Percentiles rank a stretch among this genome's conserved stretches.
phyloP scores from a whole-genome alignment of 768 basidiomycete species.

The Kwoniella sp. region DNA sequence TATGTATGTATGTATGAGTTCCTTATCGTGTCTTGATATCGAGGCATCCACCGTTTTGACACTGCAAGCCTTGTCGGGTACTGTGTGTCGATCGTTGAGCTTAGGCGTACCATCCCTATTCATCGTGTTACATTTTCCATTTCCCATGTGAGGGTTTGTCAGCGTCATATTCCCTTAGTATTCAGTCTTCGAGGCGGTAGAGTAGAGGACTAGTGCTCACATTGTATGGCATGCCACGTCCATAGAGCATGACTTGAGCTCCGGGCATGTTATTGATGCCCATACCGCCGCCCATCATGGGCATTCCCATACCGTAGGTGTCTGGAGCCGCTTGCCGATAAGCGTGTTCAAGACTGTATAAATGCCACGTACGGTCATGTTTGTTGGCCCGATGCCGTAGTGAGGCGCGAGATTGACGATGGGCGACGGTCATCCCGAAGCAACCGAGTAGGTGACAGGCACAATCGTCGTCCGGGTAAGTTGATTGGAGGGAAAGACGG shows the following conservation, averaged over 20 bases:
- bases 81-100: neutral
- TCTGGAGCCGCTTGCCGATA: conserved; percentile 47
- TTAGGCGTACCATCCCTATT: conserved; percentile 23
- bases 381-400: too few species aligned
- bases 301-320: conserved; percentile 43
- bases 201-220: too few species aligned
- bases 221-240: conserved; percentile 35
- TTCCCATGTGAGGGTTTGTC: too few species aligned
- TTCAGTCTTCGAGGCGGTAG: too few species aligned
- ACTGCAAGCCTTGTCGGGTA: neutral
- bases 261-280: conserved; percentile 47
- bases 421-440: neutral
- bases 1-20: too few species aligned
- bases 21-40: too few species aligned
- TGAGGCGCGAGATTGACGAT: too few species aligned
- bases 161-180: too few species aligned
- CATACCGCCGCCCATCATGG: conserved; percentile 39
- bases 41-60: too few species aligned
- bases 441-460: neutral
- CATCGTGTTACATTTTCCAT: too few species aligned
- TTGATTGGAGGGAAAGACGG: conserved; percentile 1
- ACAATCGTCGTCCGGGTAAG: too few species aligned
- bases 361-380: too few species aligned
- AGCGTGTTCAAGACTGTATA: conserved; percentile 42
- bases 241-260: conserved; percentile 45